Percentiles rank a stretch among this genome's conserved stretches.
Evolutionary conservation across 805 yeast species (phyloP).

Genomic region (Vanderwaltozyma polyspora): DNA sequence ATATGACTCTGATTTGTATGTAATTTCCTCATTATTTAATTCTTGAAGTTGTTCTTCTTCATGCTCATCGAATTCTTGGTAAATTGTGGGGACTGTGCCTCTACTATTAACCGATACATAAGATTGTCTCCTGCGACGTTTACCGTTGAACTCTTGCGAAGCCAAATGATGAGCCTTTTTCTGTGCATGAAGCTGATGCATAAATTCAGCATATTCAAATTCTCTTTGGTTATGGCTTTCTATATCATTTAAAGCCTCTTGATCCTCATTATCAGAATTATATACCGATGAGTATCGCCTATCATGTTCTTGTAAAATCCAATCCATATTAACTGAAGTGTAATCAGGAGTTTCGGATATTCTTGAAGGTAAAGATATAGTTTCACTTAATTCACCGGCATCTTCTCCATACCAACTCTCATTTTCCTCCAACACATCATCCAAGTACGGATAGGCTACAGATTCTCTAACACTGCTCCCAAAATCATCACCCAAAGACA

Average conservation of each 20-base stretch:
- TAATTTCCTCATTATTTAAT: constrained; percentile 27
- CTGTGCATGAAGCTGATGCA: constrained; percentile 21
- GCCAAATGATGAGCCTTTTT: constrained; percentile 5
- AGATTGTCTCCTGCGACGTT: constrained; percentile 14
- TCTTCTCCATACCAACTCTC: constrained; percentile 14
- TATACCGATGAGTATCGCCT: constrained; percentile 27
- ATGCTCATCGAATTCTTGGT: constrained; percentile 15
- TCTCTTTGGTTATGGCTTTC: constrained; percentile 9
- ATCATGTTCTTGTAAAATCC: constrained; percentile 32
- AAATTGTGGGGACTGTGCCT: constrained; percentile 25
- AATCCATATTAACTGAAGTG: constrained; percentile 28
- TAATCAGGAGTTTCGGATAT: constrained; percentile 26
- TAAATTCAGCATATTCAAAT: constrained; percentile 24
- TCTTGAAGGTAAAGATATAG: constrained; percentile 32
- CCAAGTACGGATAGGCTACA: constrained; percentile 9
- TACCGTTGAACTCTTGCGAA: background rate
- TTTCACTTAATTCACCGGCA: constrained; percentile 30
- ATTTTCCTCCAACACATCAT: constrained; percentile 19
- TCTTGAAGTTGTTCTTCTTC: constrained; percentile 16
- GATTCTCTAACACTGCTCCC: constrained; percentile 19
- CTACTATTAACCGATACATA: constrained; percentile 21
- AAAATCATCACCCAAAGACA: constrained; percentile 31
- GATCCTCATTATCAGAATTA: constrained; percentile 17
- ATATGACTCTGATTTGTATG: constrained; percentile 28
- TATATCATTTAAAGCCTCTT: constrained; percentile 3